Percentiles rank a stretch among this genome's conserved stretches.
Evolutionary conservation across 768 basidiomycete species (phyloP).

Genomic region (Mycena pura): DNA sequence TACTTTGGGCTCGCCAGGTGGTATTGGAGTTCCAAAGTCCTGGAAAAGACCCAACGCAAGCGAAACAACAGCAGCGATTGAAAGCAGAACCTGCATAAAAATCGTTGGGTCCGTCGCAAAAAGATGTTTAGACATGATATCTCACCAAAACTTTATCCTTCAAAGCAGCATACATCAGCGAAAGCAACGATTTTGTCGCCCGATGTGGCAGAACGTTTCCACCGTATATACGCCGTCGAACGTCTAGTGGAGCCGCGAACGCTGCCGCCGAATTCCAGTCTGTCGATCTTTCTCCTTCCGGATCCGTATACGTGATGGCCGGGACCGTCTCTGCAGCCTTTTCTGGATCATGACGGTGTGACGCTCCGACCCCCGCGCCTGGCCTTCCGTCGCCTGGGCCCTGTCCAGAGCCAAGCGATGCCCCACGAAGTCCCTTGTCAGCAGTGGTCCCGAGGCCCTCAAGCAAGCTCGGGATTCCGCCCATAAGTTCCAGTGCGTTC

Average conservation of each 20-base stretch:
- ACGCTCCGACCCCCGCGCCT: conserved; percentile 27
- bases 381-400: conserved; percentile 29
- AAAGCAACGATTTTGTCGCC: conserved; percentile 70
- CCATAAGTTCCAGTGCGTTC: conserved; percentile 66
- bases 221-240: conserved; percentile 75
- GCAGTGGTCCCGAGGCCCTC: conserved; percentile 75
- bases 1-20: conserved; percentile 72
- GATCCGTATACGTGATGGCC: conserved; percentile 48
- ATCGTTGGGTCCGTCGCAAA: not conserved
- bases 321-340: conserved; percentile 34
- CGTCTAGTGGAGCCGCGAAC: conserved; percentile 58
- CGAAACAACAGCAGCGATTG: conserved; percentile 91
- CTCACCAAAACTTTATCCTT: conserved; percentile 90
- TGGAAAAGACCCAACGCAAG: conserved; percentile 94
- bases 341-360: conserved; percentile 36
- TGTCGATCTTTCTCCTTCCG: conserved; percentile 36
- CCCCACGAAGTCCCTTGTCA: conserved; percentile 48
- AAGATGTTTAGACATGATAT: conserved; percentile 25
- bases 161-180: conserved; percentile 84
- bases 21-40: conserved; percentile 78
- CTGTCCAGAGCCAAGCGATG: conserved; percentile 21
- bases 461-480: conserved; percentile 73
- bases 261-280: conserved; percentile 29
- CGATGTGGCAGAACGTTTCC: conserved; percentile 76
- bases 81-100: conserved; percentile 74